Evolutionary conservation across 2,329 filamentous ascomycete species (phyloP).

Genomic region (Phymatotrichopsis omnivora): DNA sequence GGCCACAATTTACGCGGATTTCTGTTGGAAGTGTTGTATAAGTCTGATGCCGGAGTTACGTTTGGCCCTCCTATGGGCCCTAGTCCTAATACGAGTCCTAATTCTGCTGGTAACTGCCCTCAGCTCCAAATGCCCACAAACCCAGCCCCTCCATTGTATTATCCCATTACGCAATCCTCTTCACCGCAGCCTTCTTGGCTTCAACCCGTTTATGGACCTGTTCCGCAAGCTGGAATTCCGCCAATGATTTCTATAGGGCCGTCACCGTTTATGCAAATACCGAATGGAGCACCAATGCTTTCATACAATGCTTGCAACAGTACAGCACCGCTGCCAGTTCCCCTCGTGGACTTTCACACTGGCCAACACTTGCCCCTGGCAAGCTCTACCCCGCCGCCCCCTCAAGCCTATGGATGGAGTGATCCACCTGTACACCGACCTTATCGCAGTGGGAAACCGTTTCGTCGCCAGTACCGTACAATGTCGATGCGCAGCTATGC

Average conservation of each 20-base stretch:
- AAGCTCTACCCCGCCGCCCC: conserved; percentile 11
- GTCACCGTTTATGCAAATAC: conserved; percentile 13
- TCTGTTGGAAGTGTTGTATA: conserved; percentile 25
- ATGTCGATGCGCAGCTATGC: background rate
- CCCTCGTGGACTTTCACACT: conserved; percentile 8
- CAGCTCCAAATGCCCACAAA: background rate
- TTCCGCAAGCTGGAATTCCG: conserved; percentile 2
- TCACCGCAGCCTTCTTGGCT: conserved; percentile 5
- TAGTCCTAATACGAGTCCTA: background rate
- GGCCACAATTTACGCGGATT: conserved; percentile 17
- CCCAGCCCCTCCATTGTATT: background rate
- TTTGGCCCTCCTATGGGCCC: conserved; percentile 18
- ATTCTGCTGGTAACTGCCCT: background rate
- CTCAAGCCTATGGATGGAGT: conserved; percentile 10
- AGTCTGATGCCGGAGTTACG: too few species aligned
- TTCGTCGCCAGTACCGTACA: conserved; percentile 5
- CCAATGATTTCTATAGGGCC: conserved; percentile 11
- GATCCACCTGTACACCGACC: conserved; percentile 5
- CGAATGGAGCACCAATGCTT: conserved; percentile 8
- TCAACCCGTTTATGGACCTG: background rate
- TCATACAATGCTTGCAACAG: conserved; percentile 10
- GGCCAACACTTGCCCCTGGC: background rate
- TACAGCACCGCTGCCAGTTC: conserved; percentile 7
- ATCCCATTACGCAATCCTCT: conserved; percentile 1
- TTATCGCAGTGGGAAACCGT: conserved; percentile 10